Conservation (phyloP, 1,284 basidiomycete genomes). For the Heterobasidion parviporum region DNA sequence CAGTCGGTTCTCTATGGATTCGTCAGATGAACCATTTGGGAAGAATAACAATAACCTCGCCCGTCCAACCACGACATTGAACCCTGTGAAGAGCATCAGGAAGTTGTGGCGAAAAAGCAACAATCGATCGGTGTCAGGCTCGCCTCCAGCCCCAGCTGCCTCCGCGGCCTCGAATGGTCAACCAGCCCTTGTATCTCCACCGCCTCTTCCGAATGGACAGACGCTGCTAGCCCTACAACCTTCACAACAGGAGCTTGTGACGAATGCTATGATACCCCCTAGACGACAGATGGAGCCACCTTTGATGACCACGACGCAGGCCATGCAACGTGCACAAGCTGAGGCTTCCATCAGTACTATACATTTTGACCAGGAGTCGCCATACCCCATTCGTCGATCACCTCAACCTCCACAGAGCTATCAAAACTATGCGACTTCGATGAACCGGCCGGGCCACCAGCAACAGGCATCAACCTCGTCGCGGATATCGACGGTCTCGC, state of each 20-base stretch:
- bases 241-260: slow-evolving; percentile 8
- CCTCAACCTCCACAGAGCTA: slow-evolving; percentile 6
- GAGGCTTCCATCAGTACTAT: slow-evolving; percentile 32
- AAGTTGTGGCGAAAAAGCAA: slow-evolving; percentile 70
- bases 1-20: slow-evolving; percentile 71
- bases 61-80: slow-evolving; percentile 28
- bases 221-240: not conserved
- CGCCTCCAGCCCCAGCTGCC: slow-evolving; percentile 16
- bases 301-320: slow-evolving; percentile 6
- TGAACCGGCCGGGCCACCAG: not conserved
- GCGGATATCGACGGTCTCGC: not conserved
- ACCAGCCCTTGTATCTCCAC: slow-evolving; percentile 8
- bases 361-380: slow-evolving; percentile 60
- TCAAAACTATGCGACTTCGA: not conserved
- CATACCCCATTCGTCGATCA: slow-evolving; percentile 40
- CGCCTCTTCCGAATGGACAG: slow-evolving; percentile 5
- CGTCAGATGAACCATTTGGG: slow-evolving; percentile 34
- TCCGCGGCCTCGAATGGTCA: slow-evolving; percentile 3
- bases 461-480: not conserved
- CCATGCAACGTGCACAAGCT: slow-evolving; percentile 12
- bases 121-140: slow-evolving; percentile 28
- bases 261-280: slow-evolving; percentile 8
- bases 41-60: slow-evolving; percentile 13
- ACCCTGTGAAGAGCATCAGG: slow-evolving; percentile 62
- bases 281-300: slow-evolving; percentile 7